These are phyloP conservation scores for Kuraishia floccosa DNA, from an alignment of 805 yeast genomes.

Conservation along the genomic window DNA sequence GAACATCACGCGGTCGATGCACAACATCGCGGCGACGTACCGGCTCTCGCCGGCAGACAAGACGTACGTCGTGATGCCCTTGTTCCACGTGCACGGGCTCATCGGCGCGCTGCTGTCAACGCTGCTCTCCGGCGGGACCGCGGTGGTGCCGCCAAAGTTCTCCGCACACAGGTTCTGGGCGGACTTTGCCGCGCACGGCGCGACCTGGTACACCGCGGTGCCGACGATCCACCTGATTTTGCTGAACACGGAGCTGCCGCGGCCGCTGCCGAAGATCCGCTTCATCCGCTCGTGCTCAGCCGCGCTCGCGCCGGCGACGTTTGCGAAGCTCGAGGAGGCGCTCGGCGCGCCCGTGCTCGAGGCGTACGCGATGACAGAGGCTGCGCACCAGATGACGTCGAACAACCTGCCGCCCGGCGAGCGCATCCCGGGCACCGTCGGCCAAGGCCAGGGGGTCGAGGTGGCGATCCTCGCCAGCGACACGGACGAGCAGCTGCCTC, in stretches of 20 bases:
- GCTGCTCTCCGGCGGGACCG: slow-evolving; percentile 46
- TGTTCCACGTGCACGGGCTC: slow-evolving; percentile 70
- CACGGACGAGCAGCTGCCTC: slow-evolving; percentile 30
- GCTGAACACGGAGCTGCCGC: slow-evolving; percentile 39
- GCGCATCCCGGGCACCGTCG: slow-evolving; percentile 60
- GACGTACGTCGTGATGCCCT: slow-evolving; percentile 62
- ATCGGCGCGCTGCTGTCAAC: slow-evolving; percentile 57
- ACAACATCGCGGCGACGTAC: slow-evolving; percentile 50
- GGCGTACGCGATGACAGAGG: slow-evolving; percentile 77
- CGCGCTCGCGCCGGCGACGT: slow-evolving; percentile 55
- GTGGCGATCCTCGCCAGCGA: slow-evolving; percentile 46
- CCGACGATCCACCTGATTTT: slow-evolving; percentile 68
- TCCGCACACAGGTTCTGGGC: slow-evolving; percentile 53
- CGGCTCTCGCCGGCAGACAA: slow-evolving; percentile 34
- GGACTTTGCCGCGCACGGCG: slow-evolving; percentile 35
- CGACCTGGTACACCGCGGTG: slow-evolving; percentile 69
- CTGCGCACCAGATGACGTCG: slow-evolving; percentile 73
- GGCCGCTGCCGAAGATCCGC: slow-evolving; percentile 39
- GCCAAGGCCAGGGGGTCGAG: slow-evolving; percentile 55
- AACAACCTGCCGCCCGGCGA: slow-evolving; percentile 46
- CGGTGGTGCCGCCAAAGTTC: slow-evolving; percentile 50
- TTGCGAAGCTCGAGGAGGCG: slow-evolving; percentile 41
- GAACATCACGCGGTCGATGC: slow-evolving; percentile 48
- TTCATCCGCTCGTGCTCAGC: slow-evolving; percentile 68
- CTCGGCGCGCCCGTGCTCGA: slow-evolving; percentile 62